Base-by-base conservation (phyloP, 805 yeast species). In the Monosporozyma aerobia region DNA sequence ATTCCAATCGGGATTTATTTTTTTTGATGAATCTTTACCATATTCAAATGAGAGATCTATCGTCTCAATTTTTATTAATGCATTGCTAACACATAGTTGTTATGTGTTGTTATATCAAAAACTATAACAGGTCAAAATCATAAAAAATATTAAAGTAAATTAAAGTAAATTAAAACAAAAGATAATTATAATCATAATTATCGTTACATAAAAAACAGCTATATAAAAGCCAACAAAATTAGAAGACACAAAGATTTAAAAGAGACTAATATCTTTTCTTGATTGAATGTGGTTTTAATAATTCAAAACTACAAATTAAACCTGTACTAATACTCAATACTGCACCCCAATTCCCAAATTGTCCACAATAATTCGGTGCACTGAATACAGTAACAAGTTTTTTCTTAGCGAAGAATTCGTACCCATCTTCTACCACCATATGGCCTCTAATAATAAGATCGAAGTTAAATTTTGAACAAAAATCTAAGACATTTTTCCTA, bases 381-480 rank as follows among this genome's bases (percentile, higher is more conserved):
- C 83, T 78, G 60, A 87, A 87, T 1, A 87, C 80, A 0, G 95
- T 87, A 1, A 87, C 94, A 53, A 87, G 72, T 63, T 81, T 83
- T 58, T 87, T 74, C 62, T 79, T 81, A 48, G 83, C 84, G 65
- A 84, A 87, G 63, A 87, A 87, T 64, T 87, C 94, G 65, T 87
- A 87, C 3, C 95, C 95, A 63, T 87, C 92, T 66, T 87, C 92
- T 48, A 87, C 95, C 46, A 87, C 94, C 95, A 87, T 87, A 65
- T 87, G 95, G 7, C 92, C 95, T 61, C 95, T 73, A 35, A 84
- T 87, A 55, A 87, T 78, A 62, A 87, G 69, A 68, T 87, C 95
- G 69, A 87, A 82, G 53, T 81, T 79, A 67, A 86, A 85, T 37
- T 73, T 72, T 22, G 77, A 66, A 61, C 85, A 81, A 60, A 87